A percentile compares a stretch with the other conserved stretches of the same genome.
These are phyloP conservation scores for Fragosphaeria purpurea DNA, from an alignment of 2,329 filamentous ascomycete species.

Conservation along the genomic window DNA sequence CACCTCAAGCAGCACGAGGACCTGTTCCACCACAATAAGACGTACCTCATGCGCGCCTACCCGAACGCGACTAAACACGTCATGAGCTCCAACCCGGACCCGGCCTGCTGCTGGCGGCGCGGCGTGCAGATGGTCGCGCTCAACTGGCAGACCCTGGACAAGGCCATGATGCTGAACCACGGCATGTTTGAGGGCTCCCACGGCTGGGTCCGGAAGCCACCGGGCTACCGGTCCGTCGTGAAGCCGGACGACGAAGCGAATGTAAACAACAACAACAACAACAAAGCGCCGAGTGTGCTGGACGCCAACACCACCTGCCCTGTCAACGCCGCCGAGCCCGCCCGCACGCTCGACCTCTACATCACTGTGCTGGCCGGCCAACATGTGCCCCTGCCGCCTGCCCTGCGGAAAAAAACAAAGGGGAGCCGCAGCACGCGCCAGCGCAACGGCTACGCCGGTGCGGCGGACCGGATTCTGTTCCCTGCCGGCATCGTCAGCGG, in stretches of 20 bases:
- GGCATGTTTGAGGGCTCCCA: constrained; percentile 86
- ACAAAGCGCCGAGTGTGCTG: constrained; percentile 21
- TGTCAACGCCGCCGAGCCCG: constrained; percentile 34
- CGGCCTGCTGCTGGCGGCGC: constrained; percentile 80
- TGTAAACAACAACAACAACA: too few species aligned
- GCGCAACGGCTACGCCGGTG: constrained; percentile 16
- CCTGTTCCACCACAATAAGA: constrained; percentile 79
- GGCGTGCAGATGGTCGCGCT: constrained; percentile 96
- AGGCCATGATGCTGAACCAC: constrained; percentile 92
- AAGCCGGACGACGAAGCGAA: constrained; percentile 6
- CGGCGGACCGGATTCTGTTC: too few species aligned
- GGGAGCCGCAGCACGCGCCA: not conserved
- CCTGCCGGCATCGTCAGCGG: constrained; percentile 16
- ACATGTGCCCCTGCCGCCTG: constrained; percentile 52
- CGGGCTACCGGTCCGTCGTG: constrained; percentile 52
- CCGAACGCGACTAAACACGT: constrained; percentile 63
- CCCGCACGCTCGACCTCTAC: constrained; percentile 50
- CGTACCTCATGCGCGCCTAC: constrained; percentile 85
- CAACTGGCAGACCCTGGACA: constrained; percentile 94
- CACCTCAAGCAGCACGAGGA: constrained; percentile 55
- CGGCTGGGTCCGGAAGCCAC: constrained; percentile 80
- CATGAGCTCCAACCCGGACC: constrained; percentile 89
- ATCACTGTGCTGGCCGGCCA: constrained; percentile 72
- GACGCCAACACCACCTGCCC: constrained; percentile 22
- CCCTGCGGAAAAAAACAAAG: constrained; percentile 13